A percentile compares a stretch with the other conserved stretches of the same genome.
Conservation (phyloP, 2,329 filamentous ascomycete genomes). For the Byssoonygena ceratinophila region DNA sequence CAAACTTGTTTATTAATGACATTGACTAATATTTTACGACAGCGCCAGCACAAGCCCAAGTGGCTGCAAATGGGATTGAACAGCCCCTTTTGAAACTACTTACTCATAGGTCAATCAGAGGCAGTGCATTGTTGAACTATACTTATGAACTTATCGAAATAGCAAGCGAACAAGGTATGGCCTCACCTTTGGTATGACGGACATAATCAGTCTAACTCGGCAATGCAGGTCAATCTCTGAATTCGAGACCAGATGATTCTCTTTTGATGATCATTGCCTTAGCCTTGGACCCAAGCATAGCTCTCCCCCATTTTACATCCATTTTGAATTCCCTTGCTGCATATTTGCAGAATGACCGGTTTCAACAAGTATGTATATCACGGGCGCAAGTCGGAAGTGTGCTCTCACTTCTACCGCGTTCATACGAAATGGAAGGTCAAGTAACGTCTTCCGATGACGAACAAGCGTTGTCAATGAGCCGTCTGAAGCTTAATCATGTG, state of each 20-base stretch:
- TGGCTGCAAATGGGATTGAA: constrained; percentile 28
- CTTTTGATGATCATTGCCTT: constrained; percentile 29
- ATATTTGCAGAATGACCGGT: constrained; percentile 31
- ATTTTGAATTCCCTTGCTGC: constrained; percentile 26
- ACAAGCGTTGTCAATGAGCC: constrained; percentile 27
- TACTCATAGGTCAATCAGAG: constrained; percentile 25
- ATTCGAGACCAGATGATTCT: constrained; percentile 27
- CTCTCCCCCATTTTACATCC: constrained; percentile 25
- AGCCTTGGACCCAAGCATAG: constrained; percentile 21
- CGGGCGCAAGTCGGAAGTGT: constrained; percentile 26
- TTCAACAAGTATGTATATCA: constrained; percentile 30
- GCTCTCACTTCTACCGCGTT: constrained; percentile 26
- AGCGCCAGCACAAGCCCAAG: constrained; percentile 33
- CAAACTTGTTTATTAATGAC: no score
- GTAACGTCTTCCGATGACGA: constrained; percentile 27
- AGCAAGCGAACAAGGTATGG: constrained; percentile 31
- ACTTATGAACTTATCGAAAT: constrained; percentile 34
- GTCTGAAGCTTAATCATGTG: constrained; percentile 32
- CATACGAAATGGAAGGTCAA: constrained; percentile 23
- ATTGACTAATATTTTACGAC: not conserved
- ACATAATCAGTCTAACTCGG: not conserved
- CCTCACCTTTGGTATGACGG: not conserved
- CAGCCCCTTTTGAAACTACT: constrained; percentile 32
- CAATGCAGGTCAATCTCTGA: constrained; percentile 26
- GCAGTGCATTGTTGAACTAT: constrained; percentile 28